Conservation (phyloP, 306 rosid species). For the Ammopiptanthus mongolicus region DNA sequence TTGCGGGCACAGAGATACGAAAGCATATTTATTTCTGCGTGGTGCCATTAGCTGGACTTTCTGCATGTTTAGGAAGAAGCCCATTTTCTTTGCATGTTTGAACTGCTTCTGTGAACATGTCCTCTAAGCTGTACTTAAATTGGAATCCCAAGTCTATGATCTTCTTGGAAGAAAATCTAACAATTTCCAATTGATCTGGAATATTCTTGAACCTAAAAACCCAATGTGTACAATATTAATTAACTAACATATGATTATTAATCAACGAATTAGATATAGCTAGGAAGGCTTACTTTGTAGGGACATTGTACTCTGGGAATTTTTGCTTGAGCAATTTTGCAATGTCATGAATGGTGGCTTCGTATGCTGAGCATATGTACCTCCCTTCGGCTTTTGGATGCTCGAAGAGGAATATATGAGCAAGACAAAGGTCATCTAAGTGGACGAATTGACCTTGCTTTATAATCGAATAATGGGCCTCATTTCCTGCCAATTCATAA, state of each 20-base stretch:
- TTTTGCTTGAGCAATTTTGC: conserved; percentile 47
- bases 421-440: conserved; percentile 64
- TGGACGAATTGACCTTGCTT: conserved; percentile 63
- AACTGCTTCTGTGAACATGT: conserved; percentile 61
- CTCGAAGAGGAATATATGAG: conserved; percentile 60
- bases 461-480: conserved; percentile 50
- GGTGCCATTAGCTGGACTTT: conserved; percentile 1
- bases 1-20: background rate
- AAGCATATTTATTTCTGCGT: background rate
- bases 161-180: conserved; percentile 59
- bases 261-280: too few relatives aligned
- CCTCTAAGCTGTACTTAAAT: conserved; percentile 62
- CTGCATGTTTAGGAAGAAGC: conserved; percentile 28
- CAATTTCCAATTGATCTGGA: conserved; percentile 48
- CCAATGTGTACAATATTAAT: background rate
- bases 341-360: conserved; percentile 57
- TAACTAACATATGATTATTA: too few relatives aligned
- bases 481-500: conserved; percentile 39
- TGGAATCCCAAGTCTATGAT: conserved; percentile 57
- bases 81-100: conserved; percentile 56
- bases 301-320: conserved; percentile 49
- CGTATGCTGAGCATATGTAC: conserved; percentile 51
- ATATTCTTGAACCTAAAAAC: conserved; percentile 49
- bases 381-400: conserved; percentile 62
- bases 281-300: conserved; percentile 44